Evolutionary conservation across 2,329 filamentous ascomycete genomes (phyloP), one percentile per base, ranked within the genome.

Genomic region (Xylariaceae sp.): DNA sequence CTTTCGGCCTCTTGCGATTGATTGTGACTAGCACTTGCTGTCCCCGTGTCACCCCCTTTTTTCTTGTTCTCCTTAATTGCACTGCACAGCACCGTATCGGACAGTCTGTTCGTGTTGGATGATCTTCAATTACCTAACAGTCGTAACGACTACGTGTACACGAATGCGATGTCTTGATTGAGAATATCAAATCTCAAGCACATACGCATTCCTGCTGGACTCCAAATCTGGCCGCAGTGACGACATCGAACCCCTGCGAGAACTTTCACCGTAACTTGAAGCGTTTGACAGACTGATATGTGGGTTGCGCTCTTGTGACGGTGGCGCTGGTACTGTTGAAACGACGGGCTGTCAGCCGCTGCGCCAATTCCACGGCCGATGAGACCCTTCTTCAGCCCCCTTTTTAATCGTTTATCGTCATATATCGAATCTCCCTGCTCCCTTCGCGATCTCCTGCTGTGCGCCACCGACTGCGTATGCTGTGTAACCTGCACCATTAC

Each of bases 331-430:
- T 37, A 12, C 32, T 37, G 32, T 37, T 14, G 32, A 37, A 37
- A 37, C 32, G 32, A 37, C 32, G 32, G n/a, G 32, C 51, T 59
- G 40, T 59, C 59, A 59, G 56, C 52, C 59, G 53, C 50, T 44
- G 50, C 44, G 52, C 49, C 44, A 48, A 45, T 26, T 50, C 56
- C 46, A 54, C 44, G 52, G 47, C 46, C 48, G 9, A 26, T 9
- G 40, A 62, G 52, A 56, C 54, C 60, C 56, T 57, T 60, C 57
- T 47, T 59, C 54, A 57, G 29, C 47, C 48, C 50, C 53, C 47
- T 40, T 9, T 42, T 50, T 40, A 14, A 48, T 37, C 46, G 16
- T n/a, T 37, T 46, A 37, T 60, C 50, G 60, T 62, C 60, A 62
- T 60, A 60, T 60, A 50, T 62, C 57, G 50, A 62, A 56, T 60